Base-by-base conservation (phyloP, 2,329 filamentous ascomycete species). In the Xylaria sp. region DNA sequence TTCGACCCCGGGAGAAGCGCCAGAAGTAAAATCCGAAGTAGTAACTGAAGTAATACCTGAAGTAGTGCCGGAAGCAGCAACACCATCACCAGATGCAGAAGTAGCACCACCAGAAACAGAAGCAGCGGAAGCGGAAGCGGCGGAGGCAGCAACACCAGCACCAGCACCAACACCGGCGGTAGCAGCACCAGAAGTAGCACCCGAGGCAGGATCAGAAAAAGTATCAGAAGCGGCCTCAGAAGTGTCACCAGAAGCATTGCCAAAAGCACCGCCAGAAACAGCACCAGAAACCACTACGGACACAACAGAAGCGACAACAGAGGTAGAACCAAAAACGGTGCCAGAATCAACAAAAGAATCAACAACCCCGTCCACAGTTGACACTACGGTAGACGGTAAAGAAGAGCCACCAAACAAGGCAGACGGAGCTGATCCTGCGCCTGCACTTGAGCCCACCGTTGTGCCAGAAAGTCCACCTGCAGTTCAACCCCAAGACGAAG, bases 371-470 rank as follows among this genome's bases (percentile, higher is more conserved):
- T 11, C 51, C 31, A 9, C 27, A 25, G 58, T 51, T 25, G 44
- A 55, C 15, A 27, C 44, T 48, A 31, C 41, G 25, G 23, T 21
- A 3, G 56, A 53, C 19, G 44, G 15, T 9, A 43, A 41, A 5
- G 43, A 57, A 1, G 52, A 68, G 17, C 21, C 62, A 29, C 9
- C 61, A 4, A 44, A 65, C 35, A 41, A 60, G 43, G 19, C 59
- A 38, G 33, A 53, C 25, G 54, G 56, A 43, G 33, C 43, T 44
- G 53, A 64, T 13, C 21, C 56, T 49, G 17, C 8, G 7, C 13
- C 43, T 27, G 17, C n/a, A 25, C 6, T 38, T 27, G 55, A 59
- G 25, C 17, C 54, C 29, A 35, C 10, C 11, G 11, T 19, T 23
- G 52, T 27, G 9, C 25, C 31, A 21, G 62, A 59, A 51, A 54